Conservation (phyloP, 768 basidiomycete species). For the Serendipita vermifera region DNA sequence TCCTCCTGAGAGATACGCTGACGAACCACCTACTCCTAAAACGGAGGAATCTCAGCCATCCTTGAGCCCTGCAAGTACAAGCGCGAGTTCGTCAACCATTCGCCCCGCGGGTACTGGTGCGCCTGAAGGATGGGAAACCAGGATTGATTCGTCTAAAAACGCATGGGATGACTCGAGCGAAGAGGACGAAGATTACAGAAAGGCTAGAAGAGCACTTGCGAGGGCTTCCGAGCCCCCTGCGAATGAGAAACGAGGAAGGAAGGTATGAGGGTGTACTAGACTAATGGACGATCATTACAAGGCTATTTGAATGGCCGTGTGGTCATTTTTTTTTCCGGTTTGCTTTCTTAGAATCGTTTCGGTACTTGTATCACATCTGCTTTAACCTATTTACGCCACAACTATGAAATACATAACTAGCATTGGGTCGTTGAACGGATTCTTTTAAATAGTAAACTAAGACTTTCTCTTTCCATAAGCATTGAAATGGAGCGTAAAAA, state of each 20-base stretch:
- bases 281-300: no score
- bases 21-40: slow-evolving; percentile 24
- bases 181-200: slow-evolving; percentile 52
- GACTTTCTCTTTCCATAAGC: no score
- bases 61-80: neutral
- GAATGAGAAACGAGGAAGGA: neutral
- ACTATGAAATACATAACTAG: no score
- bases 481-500: no score
- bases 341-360: no score
- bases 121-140: slow-evolving; percentile 11
- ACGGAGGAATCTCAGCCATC: slow-evolving; percentile 3
- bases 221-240: slow-evolving; percentile 24
- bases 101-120: neutral
- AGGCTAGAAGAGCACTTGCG: slow-evolving; percentile 41
- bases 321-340: no score
- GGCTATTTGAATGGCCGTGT: no score
- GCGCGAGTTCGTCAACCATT: neutral
- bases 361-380: no score
- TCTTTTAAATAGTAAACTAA: no score
- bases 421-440: no score
- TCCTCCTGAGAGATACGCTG: slow-evolving; percentile 50
- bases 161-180: slow-evolving; percentile 68
- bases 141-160: slow-evolving; percentile 22
- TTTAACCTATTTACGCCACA: no score
- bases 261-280: no score